Evolutionary conservation across 306 rosid species (phyloP), one percentile per base, ranked within the genome.

Genomic region (Styphnolobium japonicum): DNA sequence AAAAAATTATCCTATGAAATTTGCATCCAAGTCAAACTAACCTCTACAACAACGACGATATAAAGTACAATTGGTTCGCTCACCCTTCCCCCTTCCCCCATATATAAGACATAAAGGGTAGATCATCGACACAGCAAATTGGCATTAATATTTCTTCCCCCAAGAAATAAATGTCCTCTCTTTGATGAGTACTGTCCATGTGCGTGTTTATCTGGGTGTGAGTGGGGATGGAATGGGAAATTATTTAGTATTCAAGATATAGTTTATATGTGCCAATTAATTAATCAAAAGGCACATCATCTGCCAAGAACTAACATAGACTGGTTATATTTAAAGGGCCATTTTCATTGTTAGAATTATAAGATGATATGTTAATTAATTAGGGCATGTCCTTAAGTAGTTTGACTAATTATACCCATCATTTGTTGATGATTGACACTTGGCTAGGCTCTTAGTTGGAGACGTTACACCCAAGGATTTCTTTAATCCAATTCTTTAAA

Each of bases 371-470:
- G 72, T 15, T 75, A 53, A 62, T 70, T 53, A 84, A 63, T 76
- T 25, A 0, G 62, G 22, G 3, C 9, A 19, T 45, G 79, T 52
- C 10, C 4, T 68, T 53, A 43, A 18, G 60, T 15, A 16, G 76
- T 34, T 60, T 63, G 76, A 80, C 79, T 45, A 80, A 78, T 58
- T 60, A 60, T 36, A 14, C 75, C 43, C 27, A 69, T 82, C 39
- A 72, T 78, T 83, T 70, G 43, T 75, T 46, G 82, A 85, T 85
- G 69, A 79, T 82, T 45, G 84, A 85, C 86, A 82, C 75, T n/a
- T 85, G 84, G 82, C 80, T 29, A 33, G 11, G 36, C 12, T 49
- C 66, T 80, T 79, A n/a, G 85, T 80, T 84, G 80, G 82, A 55
- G 55, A 75, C 63, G 69, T 48, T 29, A 52, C 22, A 10, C n/a